Evolutionary conservation across 2,329 filamentous ascomycete species (phyloP).

Genomic region (Fusarium algeriense): DNA sequence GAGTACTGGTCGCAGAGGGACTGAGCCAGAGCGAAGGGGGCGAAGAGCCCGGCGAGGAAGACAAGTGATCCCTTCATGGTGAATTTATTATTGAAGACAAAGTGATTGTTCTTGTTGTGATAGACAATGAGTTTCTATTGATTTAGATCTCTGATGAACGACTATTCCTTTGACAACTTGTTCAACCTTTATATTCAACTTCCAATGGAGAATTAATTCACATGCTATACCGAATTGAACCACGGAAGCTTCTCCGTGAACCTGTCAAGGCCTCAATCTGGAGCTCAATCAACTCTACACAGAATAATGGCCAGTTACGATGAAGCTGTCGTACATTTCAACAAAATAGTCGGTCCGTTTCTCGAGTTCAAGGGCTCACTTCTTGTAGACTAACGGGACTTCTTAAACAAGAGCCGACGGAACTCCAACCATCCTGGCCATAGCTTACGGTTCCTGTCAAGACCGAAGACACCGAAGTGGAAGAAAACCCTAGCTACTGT

Average conservation of each 20-base stretch:
- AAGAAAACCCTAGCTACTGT: background rate
- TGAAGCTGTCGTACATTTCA: background rate
- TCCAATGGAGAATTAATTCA: background rate
- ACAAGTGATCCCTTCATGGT: slow-evolving; percentile 20
- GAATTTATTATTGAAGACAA: background rate
- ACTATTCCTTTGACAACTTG: background rate
- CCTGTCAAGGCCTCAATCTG: background rate
- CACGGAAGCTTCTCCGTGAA: slow-evolving; percentile 22
- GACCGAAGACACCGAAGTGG: background rate
- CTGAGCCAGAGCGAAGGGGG: slow-evolving; percentile 11
- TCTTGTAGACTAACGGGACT: background rate
- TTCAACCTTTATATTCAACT: background rate
- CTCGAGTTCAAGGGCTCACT: background rate
- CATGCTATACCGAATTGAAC: slow-evolving; percentile 3
- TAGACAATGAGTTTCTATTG: background rate
- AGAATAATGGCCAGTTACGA: background rate
- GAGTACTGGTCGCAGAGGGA: slow-evolving; percentile 23
- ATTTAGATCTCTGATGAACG: background rate
- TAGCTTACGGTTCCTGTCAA: background rate
- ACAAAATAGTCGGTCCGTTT: slow-evolving; percentile 20
- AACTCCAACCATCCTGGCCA: slow-evolving; percentile 1
- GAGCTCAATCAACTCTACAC: background rate
- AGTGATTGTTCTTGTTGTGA: background rate
- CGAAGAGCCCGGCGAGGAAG: slow-evolving; percentile 20
- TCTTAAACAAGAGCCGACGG: slow-evolving; percentile 14